Evolutionary conservation across 2,329 filamentous ascomycete species (phyloP).

Genomic region (Hymenoscyphus repandus): DNA sequence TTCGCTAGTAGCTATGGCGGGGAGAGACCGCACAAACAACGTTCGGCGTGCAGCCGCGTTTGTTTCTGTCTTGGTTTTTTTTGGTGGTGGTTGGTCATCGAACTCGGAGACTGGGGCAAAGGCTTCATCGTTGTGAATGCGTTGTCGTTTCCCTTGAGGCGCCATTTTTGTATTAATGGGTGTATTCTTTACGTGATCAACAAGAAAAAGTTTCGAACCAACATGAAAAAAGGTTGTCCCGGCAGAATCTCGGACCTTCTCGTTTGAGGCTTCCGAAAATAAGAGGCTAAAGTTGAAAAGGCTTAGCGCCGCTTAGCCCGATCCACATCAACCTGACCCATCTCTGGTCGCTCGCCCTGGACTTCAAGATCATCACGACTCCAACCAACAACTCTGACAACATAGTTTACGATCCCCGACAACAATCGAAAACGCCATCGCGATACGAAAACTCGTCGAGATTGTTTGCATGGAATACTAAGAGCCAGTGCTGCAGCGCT

Average conservation of each 20-base stretch:
- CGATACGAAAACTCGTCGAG: slow-evolving; percentile 4
- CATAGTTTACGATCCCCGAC: not conserved
- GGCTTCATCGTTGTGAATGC: slow-evolving; percentile 18
- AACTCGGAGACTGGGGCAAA: slow-evolving; percentile 12
- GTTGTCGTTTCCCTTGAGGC: slow-evolving; percentile 25
- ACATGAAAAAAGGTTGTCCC: not conserved
- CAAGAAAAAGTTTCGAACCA: slow-evolving; percentile 5
- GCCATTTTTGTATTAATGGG: slow-evolving; percentile 10
- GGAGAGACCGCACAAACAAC: slow-evolving; percentile 87
- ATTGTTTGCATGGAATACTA: slow-evolving; percentile 18
- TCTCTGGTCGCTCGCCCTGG: not conserved
- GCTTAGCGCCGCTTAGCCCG: not conserved
- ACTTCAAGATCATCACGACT: slow-evolving; percentile 1
- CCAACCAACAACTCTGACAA: slow-evolving; percentile 13
- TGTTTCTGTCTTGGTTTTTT: slow-evolving; percentile 55
- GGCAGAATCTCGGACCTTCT: not conserved
- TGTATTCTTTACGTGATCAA: not conserved
- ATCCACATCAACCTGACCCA: not conserved
- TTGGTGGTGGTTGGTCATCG: slow-evolving; percentile 35
- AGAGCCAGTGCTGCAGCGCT: slow-evolving; percentile 11
- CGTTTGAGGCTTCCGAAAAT: not conserved
- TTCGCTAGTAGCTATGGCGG: slow-evolving; percentile 72
- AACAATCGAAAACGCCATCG: slow-evolving; percentile 6
- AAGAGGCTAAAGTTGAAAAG: not conserved
- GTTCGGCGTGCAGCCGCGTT: slow-evolving; percentile 49